phyloP scores from a whole-genome alignment of 2,329 filamentous ascomycete genomes.

The Blastomyces parvus region DNA sequence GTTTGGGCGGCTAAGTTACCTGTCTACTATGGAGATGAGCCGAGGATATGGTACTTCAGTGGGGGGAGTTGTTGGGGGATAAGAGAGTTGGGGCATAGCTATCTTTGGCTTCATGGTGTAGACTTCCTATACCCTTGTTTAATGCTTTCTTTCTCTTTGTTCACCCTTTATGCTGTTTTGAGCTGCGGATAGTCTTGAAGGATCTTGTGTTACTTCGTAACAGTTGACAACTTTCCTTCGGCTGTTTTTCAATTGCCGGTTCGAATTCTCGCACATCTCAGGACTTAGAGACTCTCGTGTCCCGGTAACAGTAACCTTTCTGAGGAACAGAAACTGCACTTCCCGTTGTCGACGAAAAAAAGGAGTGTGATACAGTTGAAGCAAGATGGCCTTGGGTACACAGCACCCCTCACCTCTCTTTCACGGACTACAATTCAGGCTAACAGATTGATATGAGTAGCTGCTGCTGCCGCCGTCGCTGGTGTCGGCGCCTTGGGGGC shows the following conservation, averaged over 20 bases:
- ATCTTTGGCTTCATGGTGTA: background rate
- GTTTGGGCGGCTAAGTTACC: background rate
- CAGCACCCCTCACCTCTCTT: background rate
- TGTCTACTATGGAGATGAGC: background rate
- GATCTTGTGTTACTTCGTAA: background rate
- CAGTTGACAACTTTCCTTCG: background rate
- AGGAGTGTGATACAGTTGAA: too few species aligned
- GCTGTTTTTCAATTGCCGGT: background rate
- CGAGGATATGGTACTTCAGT: conserved; percentile 1
- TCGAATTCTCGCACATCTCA: background rate
- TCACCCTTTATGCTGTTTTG: background rate
- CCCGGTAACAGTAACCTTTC: background rate
- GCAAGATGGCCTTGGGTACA: conserved; percentile 13
- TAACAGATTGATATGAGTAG: conserved; percentile 3
- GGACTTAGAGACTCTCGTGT: background rate
- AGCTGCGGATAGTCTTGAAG: background rate
- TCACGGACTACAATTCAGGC: background rate
- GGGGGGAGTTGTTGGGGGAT: background rate
- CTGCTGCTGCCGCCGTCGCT: conserved; percentile 22
- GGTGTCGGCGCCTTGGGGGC: conserved; percentile 39
- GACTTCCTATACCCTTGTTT: background rate
- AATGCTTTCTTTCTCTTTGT: background rate
- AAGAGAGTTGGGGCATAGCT: background rate
- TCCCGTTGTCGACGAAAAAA: background rate
- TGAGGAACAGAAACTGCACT: background rate